Percentiles rank a stretch among this genome's conserved stretches.
Conservation (phyloP, 208 protist genomes). For the Crithidia brevicula region DNA sequence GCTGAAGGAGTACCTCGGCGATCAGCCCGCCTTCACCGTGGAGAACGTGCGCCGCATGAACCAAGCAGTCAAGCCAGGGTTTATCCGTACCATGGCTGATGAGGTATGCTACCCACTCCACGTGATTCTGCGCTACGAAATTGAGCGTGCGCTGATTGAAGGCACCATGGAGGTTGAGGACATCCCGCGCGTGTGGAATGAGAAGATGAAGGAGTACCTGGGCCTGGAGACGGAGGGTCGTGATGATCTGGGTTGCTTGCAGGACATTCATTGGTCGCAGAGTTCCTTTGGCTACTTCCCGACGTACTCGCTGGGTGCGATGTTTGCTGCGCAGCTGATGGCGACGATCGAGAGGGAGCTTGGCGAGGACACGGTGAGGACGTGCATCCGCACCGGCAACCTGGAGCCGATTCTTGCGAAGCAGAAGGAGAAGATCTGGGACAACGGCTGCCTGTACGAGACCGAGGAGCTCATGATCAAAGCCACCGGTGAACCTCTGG, state of each 20-base stretch:
- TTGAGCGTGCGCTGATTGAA: conserved; percentile 80
- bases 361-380: conserved; percentile 37
- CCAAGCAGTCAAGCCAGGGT: conserved; percentile 53
- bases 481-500: conserved; percentile 73
- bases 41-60: conserved; percentile 47
- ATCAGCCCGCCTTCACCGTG: conserved; percentile 45
- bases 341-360: conserved; percentile 54
- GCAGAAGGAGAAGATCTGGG: conserved; percentile 71
- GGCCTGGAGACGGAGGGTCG: conserved; percentile 68
- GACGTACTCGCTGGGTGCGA: conserved; percentile 74
- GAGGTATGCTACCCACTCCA: conserved; percentile 91
- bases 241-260: conserved; percentile 68
- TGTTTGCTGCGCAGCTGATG: conserved; percentile 77
- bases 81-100: conserved; percentile 80
- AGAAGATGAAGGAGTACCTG: conserved; percentile 83
- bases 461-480: conserved; percentile 72
- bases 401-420: conserved; percentile 52
- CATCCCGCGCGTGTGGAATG: conserved; percentile 76
- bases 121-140: conserved; percentile 85
- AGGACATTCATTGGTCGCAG: conserved; percentile 85
- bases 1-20: conserved; percentile 46
- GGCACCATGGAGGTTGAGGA: conserved; percentile 68
- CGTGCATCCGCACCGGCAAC: conserved; percentile 48
- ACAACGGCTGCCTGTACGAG: conserved; percentile 39
- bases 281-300: conserved; percentile 88